Evolutionary conservation across 371 early-diverging fungal species (phyloP).

Genomic region (Mucor indicus): DNA sequence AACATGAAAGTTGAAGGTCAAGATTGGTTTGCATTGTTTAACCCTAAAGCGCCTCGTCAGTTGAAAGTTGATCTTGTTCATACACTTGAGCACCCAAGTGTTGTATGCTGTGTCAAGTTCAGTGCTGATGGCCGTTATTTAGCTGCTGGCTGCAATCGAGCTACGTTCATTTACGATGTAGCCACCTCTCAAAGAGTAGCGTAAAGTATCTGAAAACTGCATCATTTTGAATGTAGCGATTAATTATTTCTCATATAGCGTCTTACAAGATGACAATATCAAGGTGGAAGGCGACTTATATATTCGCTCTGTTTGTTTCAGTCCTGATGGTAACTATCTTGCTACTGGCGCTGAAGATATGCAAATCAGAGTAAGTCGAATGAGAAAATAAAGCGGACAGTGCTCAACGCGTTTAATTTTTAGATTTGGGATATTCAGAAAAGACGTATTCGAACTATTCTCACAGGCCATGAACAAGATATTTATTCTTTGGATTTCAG

Average conservation of each 20-base stretch:
- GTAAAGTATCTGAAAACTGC: conserved; percentile 53
- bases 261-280: conserved; percentile 63
- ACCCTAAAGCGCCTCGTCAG: conserved; percentile 67
- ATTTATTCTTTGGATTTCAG: conserved; percentile 94
- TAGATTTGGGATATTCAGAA: conserved; percentile 73
- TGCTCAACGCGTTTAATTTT: too few species aligned
- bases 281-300: conserved; percentile 83
- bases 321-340: conserved; percentile 87
- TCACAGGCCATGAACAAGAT: conserved; percentile 90
- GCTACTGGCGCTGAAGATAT: conserved; percentile 98
- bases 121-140: conserved; percentile 89
- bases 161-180: conserved; percentile 88
- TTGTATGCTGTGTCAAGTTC: conserved; percentile 97
- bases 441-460: conserved; percentile 59
- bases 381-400: not conserved
- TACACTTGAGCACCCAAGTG: conserved; percentile 83
- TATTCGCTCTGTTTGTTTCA: conserved; percentile 95
- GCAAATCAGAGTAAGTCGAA: conserved; percentile 71
- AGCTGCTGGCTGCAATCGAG: conserved; percentile 94
- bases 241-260: conserved; percentile 3
- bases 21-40: conserved; percentile 89
- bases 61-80: conserved; percentile 84
- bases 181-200: conserved; percentile 66
- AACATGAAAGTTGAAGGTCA: conserved; percentile 79
- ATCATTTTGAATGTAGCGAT: not conserved